These are phyloP conservation scores for Akanthomyces muscarius DNA, from an alignment of 2,329 filamentous ascomycete genomes.

Conservation along the genomic window DNA sequence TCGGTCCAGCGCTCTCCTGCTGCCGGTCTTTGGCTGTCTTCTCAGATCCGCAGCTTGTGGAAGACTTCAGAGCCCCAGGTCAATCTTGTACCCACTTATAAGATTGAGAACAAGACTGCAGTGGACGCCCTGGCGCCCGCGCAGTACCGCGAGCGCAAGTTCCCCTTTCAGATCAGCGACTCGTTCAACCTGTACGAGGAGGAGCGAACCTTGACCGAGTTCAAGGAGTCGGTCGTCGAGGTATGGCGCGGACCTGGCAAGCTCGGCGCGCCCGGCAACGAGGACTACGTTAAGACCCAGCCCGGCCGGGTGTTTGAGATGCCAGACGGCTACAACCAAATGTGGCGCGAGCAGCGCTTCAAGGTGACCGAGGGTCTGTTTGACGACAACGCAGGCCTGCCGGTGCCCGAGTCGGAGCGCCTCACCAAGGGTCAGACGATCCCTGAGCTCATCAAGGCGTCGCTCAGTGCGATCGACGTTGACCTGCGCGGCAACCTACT, in stretches of 20 bases:
- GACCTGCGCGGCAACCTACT: slow-evolving; percentile 82
- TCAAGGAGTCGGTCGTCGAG: slow-evolving; percentile 96
- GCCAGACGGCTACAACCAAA: slow-evolving; percentile 93
- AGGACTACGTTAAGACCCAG: slow-evolving; percentile 68
- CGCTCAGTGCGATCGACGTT: slow-evolving; percentile 77
- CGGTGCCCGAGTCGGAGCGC: slow-evolving; percentile 41
- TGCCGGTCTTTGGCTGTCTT: slow-evolving; percentile 85
- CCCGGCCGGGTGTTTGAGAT: slow-evolving; percentile 92
- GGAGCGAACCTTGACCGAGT: slow-evolving; percentile 88
- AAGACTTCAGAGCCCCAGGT: slow-evolving; percentile 64
- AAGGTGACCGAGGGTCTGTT: slow-evolving; percentile 84
- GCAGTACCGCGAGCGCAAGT: slow-evolving; percentile 70
- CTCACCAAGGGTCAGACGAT: slow-evolving; percentile 73
- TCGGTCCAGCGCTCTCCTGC: slow-evolving; percentile 80
- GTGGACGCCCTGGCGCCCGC: slow-evolving; percentile 82
- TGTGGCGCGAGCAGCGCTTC: slow-evolving; percentile 87
- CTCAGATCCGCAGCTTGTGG: slow-evolving; percentile 81
- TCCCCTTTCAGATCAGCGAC: slow-evolving; percentile 55
- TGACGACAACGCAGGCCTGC: slow-evolving; percentile 73
- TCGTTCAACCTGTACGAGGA: slow-evolving; percentile 84
- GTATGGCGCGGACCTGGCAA: slow-evolving; percentile 80
- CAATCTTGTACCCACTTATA: slow-evolving; percentile 77
- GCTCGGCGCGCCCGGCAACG: slow-evolving; percentile 62
- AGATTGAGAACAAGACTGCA: slow-evolving; percentile 79
- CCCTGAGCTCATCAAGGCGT: slow-evolving; percentile 73